Base-by-base conservation (phyloP, 805 yeast genomes). In the Zygoascus biomembranicola region DNA sequence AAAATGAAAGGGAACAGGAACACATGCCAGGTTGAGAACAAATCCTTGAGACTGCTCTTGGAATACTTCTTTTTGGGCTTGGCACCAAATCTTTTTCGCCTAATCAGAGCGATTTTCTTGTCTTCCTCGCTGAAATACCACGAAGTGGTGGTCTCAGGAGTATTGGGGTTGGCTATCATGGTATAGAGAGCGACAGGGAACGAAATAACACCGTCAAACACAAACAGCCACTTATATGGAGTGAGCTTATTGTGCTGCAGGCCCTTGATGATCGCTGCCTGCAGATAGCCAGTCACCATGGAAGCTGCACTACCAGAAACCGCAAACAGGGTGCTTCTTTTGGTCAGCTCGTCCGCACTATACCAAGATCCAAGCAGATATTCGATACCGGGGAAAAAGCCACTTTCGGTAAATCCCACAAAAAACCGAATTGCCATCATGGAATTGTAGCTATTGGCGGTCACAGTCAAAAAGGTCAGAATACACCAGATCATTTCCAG, bases 211-310 rank as follows among this genome's bases (percentile, higher is more conserved):
- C 75, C 78, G 59, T 77, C 80, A 46, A 77, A 61, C 2, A 76
- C 69, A 59, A 77, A 77, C 69, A 77, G 65, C 75, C 76, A 74
- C 55, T 73, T 72, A 66, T 72, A 77, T 1, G 75, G 73, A 5
- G 67, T 61, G n/a, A 69, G 55, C 8, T 50, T 49, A 4, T 47
- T 51, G 3, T 54, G 59, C 9, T 52, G 37, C 14, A 82, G 63
- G 26, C 67, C 61, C 23, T 72, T 63, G 54, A 70, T 73, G 43
- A 82, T 73, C 13, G 80, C 79, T 14, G 83, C 79, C 58, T 82
- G 83, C 32, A 83, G 69, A 55, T 79, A 78, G 48, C 86, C 84
- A 0, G 85, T 73, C n/a, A 84, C 77, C 58, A 82, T 73, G 43
- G 58, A 44, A 1, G 70, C 73, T 1, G 68, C 66, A 2, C 57